These are phyloP conservation scores for Chrysanthemum lavandulifolium DNA, from an alignment of 129 eudicot genomes.

Conservation along the genomic window DNA sequence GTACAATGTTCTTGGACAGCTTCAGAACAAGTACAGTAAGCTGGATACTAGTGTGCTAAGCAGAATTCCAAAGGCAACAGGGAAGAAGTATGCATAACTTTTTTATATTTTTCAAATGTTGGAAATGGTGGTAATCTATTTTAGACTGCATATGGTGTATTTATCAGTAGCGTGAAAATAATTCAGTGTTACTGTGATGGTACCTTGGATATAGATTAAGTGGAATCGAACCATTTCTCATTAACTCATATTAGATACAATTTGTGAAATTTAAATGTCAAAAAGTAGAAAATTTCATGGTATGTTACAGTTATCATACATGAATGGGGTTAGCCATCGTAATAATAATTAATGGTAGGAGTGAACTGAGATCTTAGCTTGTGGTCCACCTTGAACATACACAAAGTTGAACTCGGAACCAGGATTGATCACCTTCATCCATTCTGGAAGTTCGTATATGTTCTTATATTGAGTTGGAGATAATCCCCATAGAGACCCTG, in stretches of 20 bases:
- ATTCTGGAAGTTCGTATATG: constrained; percentile 58
- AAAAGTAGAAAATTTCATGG: constrained; percentile 26
- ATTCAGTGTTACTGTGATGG: constrained; percentile 19
- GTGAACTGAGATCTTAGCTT: constrained; percentile 67
- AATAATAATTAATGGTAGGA: constrained; percentile 54
- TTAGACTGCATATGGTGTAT: constrained; percentile 28
- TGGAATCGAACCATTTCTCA: constrained; percentile 28
- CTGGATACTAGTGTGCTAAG: constrained; percentile 57
- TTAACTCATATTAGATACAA: constrained; percentile 29
- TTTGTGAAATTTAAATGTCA: constrained; percentile 26
- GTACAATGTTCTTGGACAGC: constrained; percentile 32
- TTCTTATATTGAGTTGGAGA: constrained; percentile 55
- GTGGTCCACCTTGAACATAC: constrained; percentile 94
- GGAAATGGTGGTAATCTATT: constrained; percentile 20
- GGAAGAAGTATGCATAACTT: constrained; percentile 51
- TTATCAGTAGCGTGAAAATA: constrained; percentile 25
- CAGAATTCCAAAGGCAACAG: constrained; percentile 50
- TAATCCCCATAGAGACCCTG: constrained; percentile 80
- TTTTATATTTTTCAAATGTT: constrained; percentile 7
- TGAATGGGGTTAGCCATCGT: background rate
- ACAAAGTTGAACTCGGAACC: constrained; percentile 73
- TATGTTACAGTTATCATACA: constrained; percentile 27
- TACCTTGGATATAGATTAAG: constrained; percentile 10
- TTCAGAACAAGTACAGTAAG: constrained; percentile 60
- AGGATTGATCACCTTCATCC: constrained; percentile 59